These are phyloP conservation scores for Cichorium intybus DNA, from an alignment of 140 eudicot genomes.

Conservation along the genomic window DNA sequence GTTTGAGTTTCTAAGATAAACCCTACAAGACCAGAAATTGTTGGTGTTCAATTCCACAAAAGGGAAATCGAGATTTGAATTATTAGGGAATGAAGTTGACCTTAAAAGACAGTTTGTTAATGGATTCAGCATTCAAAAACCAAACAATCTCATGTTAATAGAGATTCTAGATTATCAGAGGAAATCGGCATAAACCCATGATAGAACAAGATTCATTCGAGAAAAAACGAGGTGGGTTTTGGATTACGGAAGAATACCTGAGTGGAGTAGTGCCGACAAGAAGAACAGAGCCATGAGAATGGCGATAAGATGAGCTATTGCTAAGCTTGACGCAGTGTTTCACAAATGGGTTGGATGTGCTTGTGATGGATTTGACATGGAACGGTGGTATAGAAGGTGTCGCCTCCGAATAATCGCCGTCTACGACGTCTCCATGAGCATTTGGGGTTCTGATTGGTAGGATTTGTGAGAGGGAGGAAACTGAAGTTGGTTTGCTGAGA, in stretches of 20 bases:
- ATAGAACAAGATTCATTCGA: neutral
- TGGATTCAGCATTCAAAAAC: neutral
- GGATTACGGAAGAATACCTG: slow-evolving; percentile 31
- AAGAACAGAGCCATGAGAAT: slow-evolving; percentile 69
- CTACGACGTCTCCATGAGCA: neutral
- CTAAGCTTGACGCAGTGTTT: slow-evolving; percentile 97
- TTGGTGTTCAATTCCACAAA: neutral
- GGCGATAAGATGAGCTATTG: slow-evolving; percentile 83
- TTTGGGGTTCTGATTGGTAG: slow-evolving; percentile 7
- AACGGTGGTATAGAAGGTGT: slow-evolving; percentile 26
- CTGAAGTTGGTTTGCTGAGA: slow-evolving; percentile 9
- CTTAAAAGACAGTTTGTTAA: neutral
- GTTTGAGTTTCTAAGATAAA: slow-evolving; percentile 6
- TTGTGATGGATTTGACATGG: slow-evolving; percentile 64
- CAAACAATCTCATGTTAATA: neutral
- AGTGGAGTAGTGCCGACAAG: slow-evolving; percentile 80
- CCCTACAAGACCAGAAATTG: slow-evolving; percentile 1
- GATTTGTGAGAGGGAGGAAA: neutral
- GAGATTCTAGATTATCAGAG: neutral
- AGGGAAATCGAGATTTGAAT: neutral
- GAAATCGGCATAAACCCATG: slow-evolving; percentile 7
- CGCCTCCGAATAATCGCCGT: slow-evolving; percentile 9
- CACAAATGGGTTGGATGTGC: slow-evolving; percentile 89
- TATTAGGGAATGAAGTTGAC: slow-evolving; percentile 1
- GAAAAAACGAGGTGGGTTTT: neutral